These are phyloP conservation scores for Colletotrichum sp. DNA, from an alignment of 2,329 filamentous ascomycete genomes.

Conservation along the genomic window DNA sequence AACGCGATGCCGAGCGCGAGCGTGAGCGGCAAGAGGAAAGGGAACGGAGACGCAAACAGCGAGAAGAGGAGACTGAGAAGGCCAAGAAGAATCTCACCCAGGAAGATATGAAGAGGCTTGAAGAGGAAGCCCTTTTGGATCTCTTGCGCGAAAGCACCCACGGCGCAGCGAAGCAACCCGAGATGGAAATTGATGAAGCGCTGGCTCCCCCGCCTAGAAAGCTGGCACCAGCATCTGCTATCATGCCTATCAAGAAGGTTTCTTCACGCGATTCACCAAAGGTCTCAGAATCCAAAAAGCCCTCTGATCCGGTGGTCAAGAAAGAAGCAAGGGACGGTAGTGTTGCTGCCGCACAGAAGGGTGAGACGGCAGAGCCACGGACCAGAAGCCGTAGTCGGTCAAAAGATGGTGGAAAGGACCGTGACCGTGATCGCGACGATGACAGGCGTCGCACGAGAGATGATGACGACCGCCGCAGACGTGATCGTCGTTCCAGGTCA, in stretches of 20 bases:
- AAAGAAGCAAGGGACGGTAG: constrained; percentile 34
- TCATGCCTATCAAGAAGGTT: constrained; percentile 56
- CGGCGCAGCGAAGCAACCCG: constrained; percentile 50
- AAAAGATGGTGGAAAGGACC: constrained; percentile 9
- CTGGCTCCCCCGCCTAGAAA: constrained; percentile 60
- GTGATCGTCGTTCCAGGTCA: constrained; percentile 42
- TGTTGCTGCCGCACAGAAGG: constrained; percentile 2
- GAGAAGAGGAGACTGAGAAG: constrained; percentile 46
- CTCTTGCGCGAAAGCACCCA: constrained; percentile 63
- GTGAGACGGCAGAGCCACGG: constrained; percentile 2
- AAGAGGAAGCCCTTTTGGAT: constrained; percentile 62
- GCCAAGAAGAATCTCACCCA: constrained; percentile 60
- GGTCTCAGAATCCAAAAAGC: constrained; percentile 44
- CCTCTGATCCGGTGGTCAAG: constrained; percentile 32
- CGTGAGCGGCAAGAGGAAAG: constrained; percentile 29
- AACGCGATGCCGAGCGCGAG: constrained; percentile 33
- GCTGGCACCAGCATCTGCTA: constrained; percentile 59
- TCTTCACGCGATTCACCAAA: constrained; percentile 45
- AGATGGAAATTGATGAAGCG: constrained; percentile 58
- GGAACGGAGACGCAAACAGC: constrained; percentile 36
- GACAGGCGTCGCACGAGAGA: constrained; percentile 34
- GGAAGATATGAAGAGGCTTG: constrained; percentile 61
- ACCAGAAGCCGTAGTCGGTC: constrained; percentile 29
- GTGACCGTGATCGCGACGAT: constrained; percentile 31
- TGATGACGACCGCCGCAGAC: constrained; percentile 33